These are phyloP conservation scores for Zygnema cylindricum DNA, from an alignment of 139 green algal genomes.

Conservation along the genomic window DNA sequence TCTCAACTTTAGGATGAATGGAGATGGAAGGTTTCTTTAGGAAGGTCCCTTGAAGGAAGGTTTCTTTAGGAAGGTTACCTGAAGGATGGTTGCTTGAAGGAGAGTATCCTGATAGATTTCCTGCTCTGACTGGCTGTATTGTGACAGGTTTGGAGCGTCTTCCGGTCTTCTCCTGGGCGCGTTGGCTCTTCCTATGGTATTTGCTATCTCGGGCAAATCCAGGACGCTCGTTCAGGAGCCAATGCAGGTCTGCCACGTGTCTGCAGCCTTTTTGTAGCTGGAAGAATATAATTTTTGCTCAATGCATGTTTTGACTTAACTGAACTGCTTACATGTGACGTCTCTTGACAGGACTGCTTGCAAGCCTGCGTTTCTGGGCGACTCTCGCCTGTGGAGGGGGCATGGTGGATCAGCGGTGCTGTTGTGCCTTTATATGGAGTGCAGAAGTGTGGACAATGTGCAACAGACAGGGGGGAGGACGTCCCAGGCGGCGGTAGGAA, in stretches of 20 bases:
- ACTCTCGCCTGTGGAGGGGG: constrained; percentile 3
- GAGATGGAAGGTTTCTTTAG: too few relatives aligned
- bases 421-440: not conserved
- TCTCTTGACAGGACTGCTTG: not conserved
- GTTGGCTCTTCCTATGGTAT: not conserved
- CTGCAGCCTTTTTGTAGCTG: not conserved
- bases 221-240: not conserved
- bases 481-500: too few relatives aligned
- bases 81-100: too few relatives aligned
- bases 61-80: too few relatives aligned
- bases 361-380: not conserved
- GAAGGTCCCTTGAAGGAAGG: too few relatives aligned
- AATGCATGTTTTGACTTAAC: not conserved
- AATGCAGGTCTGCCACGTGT: not conserved
- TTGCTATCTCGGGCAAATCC: not conserved
- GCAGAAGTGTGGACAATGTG: not conserved
- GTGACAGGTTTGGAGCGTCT: not conserved
- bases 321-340: not conserved
- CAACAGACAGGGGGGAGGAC: too few relatives aligned
- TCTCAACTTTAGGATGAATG: too few relatives aligned
- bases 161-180: not conserved
- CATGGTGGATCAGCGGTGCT: not conserved
- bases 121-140: too few relatives aligned
- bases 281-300: not conserved
- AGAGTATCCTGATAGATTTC: too few relatives aligned